A percentile compares a stretch with the other conserved stretches of the same genome.
phyloP scores from a whole-genome alignment of 495 filamentous ascomycete genomes.

The Xylaria cubensis region DNA sequence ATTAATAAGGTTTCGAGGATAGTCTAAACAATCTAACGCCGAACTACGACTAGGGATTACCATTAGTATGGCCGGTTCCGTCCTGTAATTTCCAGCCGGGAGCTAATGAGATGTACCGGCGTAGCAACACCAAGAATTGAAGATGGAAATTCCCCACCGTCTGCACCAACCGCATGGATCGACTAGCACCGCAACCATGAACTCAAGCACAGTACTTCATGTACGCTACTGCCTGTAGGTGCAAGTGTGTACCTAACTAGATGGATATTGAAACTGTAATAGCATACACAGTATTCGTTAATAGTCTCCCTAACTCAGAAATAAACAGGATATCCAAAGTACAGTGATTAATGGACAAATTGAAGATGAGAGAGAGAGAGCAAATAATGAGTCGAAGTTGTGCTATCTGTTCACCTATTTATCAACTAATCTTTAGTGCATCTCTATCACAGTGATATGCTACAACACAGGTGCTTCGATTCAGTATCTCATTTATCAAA shows the following conservation, averaged over 20 bases:
- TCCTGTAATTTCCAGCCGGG: constrained; percentile 26
- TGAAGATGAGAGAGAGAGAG: not conserved
- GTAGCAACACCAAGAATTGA: not conserved
- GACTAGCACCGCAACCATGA: not conserved
- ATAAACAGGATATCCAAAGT: not conserved
- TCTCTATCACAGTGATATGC: not conserved
- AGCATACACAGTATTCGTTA: not conserved
- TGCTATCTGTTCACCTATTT: not conserved
- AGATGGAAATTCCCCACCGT: constrained; percentile 1
- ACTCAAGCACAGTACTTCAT: not conserved
- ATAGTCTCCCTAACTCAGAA: not conserved
- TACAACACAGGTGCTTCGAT: not conserved
- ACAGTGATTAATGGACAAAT: not conserved
- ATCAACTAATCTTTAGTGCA: not conserved
- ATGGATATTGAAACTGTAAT: too few species aligned
- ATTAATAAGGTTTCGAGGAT: not conserved
- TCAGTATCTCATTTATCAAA: not conserved
- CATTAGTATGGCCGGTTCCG: constrained; percentile 13
- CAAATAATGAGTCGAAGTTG: not conserved
- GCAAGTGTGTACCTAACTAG: not conserved
- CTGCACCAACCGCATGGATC: constrained; percentile 14
- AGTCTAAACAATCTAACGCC: not conserved
- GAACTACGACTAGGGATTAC: not conserved
- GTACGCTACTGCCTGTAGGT: not conserved
- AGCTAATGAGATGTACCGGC: constrained; percentile 21